Percentiles rank a stretch among this genome's conserved stretches.
Evolutionary conservation across 495 filamentous ascomycete species (phyloP).

Genomic region (Annulohypoxylon bovei): DNA sequence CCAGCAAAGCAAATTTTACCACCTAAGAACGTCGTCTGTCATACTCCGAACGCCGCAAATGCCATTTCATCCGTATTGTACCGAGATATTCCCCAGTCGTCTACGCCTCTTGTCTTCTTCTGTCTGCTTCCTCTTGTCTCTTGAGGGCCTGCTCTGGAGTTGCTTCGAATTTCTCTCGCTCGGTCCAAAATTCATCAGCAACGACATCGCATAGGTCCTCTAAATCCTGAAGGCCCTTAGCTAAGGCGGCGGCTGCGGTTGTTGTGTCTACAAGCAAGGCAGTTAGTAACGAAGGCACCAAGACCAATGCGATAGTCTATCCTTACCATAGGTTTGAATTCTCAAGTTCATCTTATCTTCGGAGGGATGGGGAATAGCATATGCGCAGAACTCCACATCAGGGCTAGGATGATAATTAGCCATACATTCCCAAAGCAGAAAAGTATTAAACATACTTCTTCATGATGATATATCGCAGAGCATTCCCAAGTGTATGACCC

Average conservation of each 20-base stretch:
- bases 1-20: conserved; percentile 33
- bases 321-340: conserved; percentile 92
- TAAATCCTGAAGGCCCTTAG: conserved; percentile 88
- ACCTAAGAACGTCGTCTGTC: conserved; percentile 38
- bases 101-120: conserved; percentile 4
- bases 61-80: conserved; percentile 23
- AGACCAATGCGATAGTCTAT: not conserved
- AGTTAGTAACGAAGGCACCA: conserved; percentile 16
- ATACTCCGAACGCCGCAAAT: conserved; percentile 48
- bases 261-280: conserved; percentile 69
- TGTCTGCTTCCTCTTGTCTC: conserved; percentile 25
- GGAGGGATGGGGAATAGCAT: conserved; percentile 96
- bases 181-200: conserved; percentile 78
- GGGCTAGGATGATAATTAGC: conserved; percentile 65
- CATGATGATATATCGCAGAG: conserved; percentile 94
- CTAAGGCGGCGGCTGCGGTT: conserved; percentile 81
- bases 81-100: not conserved
- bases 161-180: conserved; percentile 70
- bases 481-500: conserved; percentile 95
- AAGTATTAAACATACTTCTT: conserved; percentile 77
- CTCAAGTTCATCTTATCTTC: conserved; percentile 95
- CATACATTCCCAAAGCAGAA: not conserved
- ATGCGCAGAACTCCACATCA: conserved; percentile 96
- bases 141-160: conserved; percentile 27
- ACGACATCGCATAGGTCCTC: conserved; percentile 94